Percentiles rank a stretch among this genome's conserved stretches.
Conservation (phyloP, 305 asterid genomes). For the Monarda citriodora region DNA sequence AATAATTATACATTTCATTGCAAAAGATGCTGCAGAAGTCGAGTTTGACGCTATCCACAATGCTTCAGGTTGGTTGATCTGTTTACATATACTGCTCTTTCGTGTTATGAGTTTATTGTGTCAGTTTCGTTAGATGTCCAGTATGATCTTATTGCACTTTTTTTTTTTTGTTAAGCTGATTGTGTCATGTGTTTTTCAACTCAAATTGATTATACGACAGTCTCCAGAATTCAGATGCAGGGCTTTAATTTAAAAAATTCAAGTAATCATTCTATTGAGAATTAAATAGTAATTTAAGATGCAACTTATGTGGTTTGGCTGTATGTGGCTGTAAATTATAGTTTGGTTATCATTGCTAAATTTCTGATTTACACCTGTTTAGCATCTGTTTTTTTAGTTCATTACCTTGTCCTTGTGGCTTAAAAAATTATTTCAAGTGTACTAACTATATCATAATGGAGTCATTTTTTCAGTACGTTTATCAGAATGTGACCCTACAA, state of each 20-base stretch:
- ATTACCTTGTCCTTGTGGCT: slow-evolving; percentile 7
- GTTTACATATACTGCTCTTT: slow-evolving; percentile 19
- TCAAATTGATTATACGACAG: neutral
- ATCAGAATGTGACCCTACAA: neutral
- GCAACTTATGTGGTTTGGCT: slow-evolving; percentile 5
- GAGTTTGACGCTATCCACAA: slow-evolving; percentile 24
- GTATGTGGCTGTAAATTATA: neutral
- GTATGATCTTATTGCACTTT: neutral
- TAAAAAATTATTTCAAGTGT: slow-evolving; percentile 4
- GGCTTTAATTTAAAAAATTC: neutral
- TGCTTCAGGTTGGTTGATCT: slow-evolving; percentile 53
- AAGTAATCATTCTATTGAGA: slow-evolving; percentile 12
- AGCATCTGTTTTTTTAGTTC: slow-evolving; percentile 1
- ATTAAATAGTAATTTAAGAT: slow-evolving; percentile 8
- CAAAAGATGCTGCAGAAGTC: slow-evolving; percentile 38
- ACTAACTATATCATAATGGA: slow-evolving; percentile 7
- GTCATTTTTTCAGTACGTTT: neutral
- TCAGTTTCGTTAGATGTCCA: slow-evolving; percentile 12
- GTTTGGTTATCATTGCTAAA: neutral
- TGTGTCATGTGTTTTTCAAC: neutral
- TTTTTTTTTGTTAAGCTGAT: slow-evolving; percentile 11
- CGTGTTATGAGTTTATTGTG: slow-evolving; percentile 5
- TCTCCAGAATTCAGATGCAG: neutral
- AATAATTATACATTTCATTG: slow-evolving; percentile 44
- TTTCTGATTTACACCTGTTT: slow-evolving; percentile 8